A percentile compares a stretch with the other conserved stretches of the same genome.
Evolutionary conservation across 2,329 filamentous ascomycete species (phyloP).

Genomic region (Cercospora sp.): DNA sequence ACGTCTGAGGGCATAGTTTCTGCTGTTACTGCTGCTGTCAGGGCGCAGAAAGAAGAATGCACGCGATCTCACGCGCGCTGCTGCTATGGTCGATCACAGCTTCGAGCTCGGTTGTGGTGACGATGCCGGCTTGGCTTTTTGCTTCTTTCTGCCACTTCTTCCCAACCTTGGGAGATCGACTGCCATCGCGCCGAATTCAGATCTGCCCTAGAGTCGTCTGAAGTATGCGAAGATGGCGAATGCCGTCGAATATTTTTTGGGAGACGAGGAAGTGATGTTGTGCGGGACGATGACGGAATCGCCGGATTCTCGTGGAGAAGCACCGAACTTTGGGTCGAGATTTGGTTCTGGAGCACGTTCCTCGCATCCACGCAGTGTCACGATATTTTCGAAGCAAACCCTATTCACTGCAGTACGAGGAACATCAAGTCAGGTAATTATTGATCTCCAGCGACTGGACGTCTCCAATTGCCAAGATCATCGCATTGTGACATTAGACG

Average conservation of each 20-base stretch:
- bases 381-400: background rate
- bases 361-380: background rate
- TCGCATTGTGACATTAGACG: background rate
- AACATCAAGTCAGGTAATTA: background rate
- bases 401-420: background rate
- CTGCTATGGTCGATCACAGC: background rate
- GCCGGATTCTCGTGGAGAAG: background rate
- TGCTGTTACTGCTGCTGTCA: background rate
- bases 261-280: background rate
- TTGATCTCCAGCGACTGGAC: background rate
- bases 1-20: background rate
- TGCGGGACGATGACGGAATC: background rate
- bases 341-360: background rate
- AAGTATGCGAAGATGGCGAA: background rate
- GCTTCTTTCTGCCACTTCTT: constrained; percentile 1
- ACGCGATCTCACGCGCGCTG: background rate
- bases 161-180: background rate
- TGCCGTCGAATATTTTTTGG: background rate
- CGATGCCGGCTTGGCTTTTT: constrained; percentile 1
- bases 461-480: background rate
- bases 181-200: background rate
- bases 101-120: constrained; percentile 2
- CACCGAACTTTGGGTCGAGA: background rate
- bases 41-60: background rate
- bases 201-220: background rate